These are phyloP conservation scores for Penicillium sp. DNA, from an alignment of 2,329 filamentous ascomycete species.

Conservation along the genomic window DNA sequence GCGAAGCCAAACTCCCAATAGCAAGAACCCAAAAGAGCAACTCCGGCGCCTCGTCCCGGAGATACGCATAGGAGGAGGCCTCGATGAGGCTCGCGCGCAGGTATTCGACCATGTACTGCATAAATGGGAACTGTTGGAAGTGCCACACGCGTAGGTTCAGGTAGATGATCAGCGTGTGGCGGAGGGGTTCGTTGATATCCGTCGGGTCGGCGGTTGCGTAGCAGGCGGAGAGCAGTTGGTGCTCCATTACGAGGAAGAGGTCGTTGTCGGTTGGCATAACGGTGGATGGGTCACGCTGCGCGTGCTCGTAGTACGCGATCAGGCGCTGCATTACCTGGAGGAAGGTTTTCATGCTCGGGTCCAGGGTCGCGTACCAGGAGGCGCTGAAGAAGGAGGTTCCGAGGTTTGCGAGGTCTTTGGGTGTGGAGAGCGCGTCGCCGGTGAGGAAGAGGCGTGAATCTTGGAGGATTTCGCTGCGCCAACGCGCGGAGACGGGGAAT, in stretches of 20 bases:
- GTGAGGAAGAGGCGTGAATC: background rate
- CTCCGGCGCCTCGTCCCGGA: background rate
- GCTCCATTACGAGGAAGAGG: background rate
- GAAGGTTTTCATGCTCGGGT: background rate
- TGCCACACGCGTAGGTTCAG: background rate
- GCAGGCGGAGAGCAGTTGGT: background rate
- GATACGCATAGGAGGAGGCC: background rate
- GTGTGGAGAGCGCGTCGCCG: background rate
- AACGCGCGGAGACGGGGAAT: background rate
- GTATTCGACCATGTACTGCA: background rate
- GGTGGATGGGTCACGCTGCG: background rate
- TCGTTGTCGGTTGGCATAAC: background rate
- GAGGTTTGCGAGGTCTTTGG: background rate
- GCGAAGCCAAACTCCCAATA: background rate
- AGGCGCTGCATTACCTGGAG: background rate
- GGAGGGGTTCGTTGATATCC: background rate
- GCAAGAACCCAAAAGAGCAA: background rate
- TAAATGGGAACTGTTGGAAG: background rate
- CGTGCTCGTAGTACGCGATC: background rate
- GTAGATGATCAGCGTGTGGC: background rate
- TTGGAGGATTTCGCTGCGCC: background rate
- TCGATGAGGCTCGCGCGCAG: background rate
- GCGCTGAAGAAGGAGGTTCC: background rate
- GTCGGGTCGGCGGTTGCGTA: background rate
- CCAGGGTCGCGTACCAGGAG: background rate